Percentiles rank a stretch among this genome's conserved stretches.
Evolutionary conservation across 257 asterid genomes (phyloP).

Genomic region (Przewalskia tangutica): DNA sequence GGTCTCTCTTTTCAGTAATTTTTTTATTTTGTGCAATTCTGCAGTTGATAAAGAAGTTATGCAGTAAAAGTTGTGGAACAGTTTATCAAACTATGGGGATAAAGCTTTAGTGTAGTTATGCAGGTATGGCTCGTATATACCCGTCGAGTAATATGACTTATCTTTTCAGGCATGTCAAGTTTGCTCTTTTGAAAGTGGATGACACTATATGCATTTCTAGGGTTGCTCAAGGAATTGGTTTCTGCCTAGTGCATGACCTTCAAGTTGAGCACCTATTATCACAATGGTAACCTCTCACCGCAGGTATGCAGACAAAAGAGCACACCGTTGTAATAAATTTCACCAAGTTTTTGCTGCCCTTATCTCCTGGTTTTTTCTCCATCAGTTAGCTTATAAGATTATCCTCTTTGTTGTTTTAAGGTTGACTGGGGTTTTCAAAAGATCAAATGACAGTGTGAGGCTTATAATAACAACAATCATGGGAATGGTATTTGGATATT

Average conservation of each 20-base stretch:
- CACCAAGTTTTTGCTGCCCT: background rate
- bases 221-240: conserved; percentile 46
- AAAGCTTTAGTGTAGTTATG: background rate
- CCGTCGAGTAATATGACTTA: background rate
- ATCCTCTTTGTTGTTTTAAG: background rate
- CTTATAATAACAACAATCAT: conserved; percentile 68
- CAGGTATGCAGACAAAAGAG: conserved; percentile 33
- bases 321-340: background rate
- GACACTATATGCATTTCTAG: conserved; percentile 25
- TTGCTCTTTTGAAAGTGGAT: conserved; percentile 20
- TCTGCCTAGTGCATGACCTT: conserved; percentile 44
- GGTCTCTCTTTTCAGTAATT: background rate
- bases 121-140: background rate
- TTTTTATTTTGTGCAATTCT: background rate
- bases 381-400: conserved; percentile 13
- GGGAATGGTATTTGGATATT: conserved; percentile 91
- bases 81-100: background rate
- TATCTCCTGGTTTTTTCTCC: conserved; percentile 4
- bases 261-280: conserved; percentile 40
- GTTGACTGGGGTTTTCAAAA: conserved; percentile 67
- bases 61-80: too few relatives aligned
- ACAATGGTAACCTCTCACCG: conserved; percentile 83
- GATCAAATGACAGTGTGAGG: conserved; percentile 61
- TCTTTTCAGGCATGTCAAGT: conserved; percentile 14
- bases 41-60: background rate